Evolutionary conservation across 2,329 filamentous ascomycete genomes (phyloP).

Genomic region (Calonectria pseudoreteaudii): DNA sequence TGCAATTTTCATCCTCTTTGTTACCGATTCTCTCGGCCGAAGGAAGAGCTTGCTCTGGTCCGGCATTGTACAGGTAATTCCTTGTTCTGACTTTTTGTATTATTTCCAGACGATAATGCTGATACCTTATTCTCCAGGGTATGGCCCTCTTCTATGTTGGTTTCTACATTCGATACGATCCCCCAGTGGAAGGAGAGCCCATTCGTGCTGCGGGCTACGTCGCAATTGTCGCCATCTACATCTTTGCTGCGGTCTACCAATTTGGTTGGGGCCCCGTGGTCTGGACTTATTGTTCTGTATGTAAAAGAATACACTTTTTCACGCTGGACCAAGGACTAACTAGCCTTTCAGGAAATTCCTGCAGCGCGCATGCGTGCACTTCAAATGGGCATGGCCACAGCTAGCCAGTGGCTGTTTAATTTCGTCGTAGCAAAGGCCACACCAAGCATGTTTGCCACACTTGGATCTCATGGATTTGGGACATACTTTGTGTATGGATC

Average conservation of each 20-base stretch:
- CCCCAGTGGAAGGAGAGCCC: not conserved
- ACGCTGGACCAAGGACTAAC: not conserved
- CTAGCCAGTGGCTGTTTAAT: slow-evolving; percentile 28
- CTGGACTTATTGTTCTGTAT: slow-evolving; percentile 20
- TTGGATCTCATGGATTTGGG: slow-evolving; percentile 18
- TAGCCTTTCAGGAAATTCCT: slow-evolving; percentile 1
- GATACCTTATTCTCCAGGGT: not conserved
- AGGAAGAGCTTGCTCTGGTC: slow-evolving; percentile 27
- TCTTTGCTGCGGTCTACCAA: slow-evolving; percentile 12
- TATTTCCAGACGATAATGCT: not conserved
- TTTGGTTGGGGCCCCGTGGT: slow-evolving; percentile 25
- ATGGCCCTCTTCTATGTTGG: slow-evolving; percentile 25
- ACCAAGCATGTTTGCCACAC: slow-evolving; percentile 24
- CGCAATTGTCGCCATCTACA: slow-evolving; percentile 21
- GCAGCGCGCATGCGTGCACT: slow-evolving; percentile 26
- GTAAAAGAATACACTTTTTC: not conserved
- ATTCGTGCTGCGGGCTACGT: slow-evolving; percentile 17
- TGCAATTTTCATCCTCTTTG: slow-evolving; percentile 8
- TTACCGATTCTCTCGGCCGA: slow-evolving; percentile 19
- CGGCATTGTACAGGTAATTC: slow-evolving; percentile 20
- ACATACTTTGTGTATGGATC: slow-evolving; percentile 28
- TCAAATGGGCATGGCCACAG: slow-evolving; percentile 28
- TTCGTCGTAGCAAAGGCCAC: slow-evolving; percentile 28
- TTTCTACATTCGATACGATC: slow-evolving; percentile 23
- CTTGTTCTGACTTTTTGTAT: not conserved